phyloP scores from a whole-genome alignment of 371 early-diverging fungal genomes.

The Rhizopus arrhizus region DNA sequence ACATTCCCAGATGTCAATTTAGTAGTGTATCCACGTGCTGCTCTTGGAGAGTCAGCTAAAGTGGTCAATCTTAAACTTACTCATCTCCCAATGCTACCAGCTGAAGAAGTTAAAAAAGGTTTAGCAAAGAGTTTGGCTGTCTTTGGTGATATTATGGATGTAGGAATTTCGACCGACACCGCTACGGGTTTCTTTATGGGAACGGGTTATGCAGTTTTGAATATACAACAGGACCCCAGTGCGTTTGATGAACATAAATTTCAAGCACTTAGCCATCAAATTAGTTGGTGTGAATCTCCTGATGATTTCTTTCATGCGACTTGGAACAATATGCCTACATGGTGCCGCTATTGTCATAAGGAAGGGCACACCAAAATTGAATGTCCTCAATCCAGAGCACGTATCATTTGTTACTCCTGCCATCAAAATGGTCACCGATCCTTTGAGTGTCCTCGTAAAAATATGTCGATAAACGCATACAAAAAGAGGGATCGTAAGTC shows the following conservation, averaged over 20 bases:
- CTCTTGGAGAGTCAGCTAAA: not conserved
- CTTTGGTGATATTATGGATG: not conserved
- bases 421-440: constrained; percentile 6
- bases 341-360: constrained; percentile 14
- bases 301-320: constrained; percentile 6
- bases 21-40: not conserved
- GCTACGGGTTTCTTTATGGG: constrained; percentile 5
- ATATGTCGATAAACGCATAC: not conserved
- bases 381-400: not conserved
- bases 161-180: not conserved
- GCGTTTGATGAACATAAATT: not conserved
- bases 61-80: not conserved
- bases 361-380: constrained; percentile 8
- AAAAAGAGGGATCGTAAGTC: constrained; percentile 2
- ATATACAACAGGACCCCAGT: not conserved
- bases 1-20: not conserved
- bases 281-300: constrained; percentile 5
- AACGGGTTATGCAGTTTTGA: constrained; percentile 1
- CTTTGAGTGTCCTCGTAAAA: constrained; percentile 6
- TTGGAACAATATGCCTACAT: constrained; percentile 9
- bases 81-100: not conserved
- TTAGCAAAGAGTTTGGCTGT: not conserved
- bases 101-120: not conserved
- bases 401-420: constrained; percentile 1
- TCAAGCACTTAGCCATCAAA: not conserved